These are phyloP conservation scores for Ustilago vetiveriae DNA, from an alignment of 1,284 basidiomycete species.

Conservation along the genomic window DNA sequence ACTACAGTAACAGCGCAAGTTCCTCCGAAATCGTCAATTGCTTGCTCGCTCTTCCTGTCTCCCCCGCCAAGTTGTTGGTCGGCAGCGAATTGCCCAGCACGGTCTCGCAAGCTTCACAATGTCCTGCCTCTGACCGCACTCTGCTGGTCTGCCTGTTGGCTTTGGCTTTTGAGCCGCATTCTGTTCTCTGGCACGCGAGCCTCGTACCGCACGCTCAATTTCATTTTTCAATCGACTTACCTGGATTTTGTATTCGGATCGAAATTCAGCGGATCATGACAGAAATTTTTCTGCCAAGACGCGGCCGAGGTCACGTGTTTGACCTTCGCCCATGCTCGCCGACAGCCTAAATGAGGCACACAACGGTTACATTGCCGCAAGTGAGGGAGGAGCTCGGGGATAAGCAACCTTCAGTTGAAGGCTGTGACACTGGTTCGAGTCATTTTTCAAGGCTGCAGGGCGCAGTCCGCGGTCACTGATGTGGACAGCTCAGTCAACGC, in stretches of 20 bases:
- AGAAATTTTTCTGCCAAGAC: too few relatives aligned
- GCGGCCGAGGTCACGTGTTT: conserved; percentile 18
- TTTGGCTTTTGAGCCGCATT: too few relatives aligned
- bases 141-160: too few relatives aligned
- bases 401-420: conserved; percentile 3
- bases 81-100: too few relatives aligned
- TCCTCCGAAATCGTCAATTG: too few relatives aligned
- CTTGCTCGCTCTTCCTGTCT: neutral
- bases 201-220: too few relatives aligned
- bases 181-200: too few relatives aligned
- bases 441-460: neutral
- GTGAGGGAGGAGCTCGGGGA: neutral
- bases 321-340: neutral
- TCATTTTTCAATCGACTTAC: neutral
- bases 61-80: too few relatives aligned
- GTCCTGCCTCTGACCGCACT: too few relatives aligned
- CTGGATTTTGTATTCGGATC: neutral
- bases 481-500: neutral
- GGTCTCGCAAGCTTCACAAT: too few relatives aligned
- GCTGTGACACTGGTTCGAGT: neutral
- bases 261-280: neutral
- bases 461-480: conserved; percentile 9
- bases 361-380: conserved; percentile 1
- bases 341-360: neutral
- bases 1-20: neutral